phyloP scores from a whole-genome alignment of 306 rosid genomes.

The Dryas alaskensis region DNA sequence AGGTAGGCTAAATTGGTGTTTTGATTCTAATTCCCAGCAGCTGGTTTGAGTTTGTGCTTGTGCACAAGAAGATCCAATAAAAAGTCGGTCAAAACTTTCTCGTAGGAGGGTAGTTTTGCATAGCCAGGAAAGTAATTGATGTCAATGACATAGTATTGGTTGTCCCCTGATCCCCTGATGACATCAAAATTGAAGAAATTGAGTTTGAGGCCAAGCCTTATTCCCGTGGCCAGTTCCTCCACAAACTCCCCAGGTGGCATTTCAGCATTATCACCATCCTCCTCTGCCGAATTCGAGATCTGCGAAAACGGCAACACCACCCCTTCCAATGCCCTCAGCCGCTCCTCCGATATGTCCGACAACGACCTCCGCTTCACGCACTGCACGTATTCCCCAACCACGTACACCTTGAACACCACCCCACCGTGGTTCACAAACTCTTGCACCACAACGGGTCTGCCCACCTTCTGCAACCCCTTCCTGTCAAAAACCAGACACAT shows the following conservation, averaged over 20 bases:
- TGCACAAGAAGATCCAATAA: constrained; percentile 29
- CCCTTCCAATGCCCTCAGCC: constrained; percentile 3
- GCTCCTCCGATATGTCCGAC: constrained; percentile 36
- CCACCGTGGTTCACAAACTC: constrained; percentile 78
- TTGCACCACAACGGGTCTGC: constrained; percentile 41
- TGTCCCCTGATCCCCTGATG: constrained; percentile 41
- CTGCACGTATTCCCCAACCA: constrained; percentile 42
- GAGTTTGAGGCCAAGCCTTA: constrained; percentile 50
- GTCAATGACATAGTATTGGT: constrained; percentile 54
- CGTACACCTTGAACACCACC: constrained; percentile 64
- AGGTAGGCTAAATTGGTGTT: no score
- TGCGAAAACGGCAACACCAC: constrained; percentile 41
- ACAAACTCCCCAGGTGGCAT: constrained; percentile 44
- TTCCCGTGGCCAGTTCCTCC: constrained; percentile 29
- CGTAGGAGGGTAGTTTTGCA: constrained; percentile 52
- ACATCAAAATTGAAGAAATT: constrained; percentile 61
- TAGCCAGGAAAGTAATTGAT: constrained; percentile 82
- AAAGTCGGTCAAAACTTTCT: constrained; percentile 44
- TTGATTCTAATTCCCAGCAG: no score
- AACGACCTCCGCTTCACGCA: constrained; percentile 64
- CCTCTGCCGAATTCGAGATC: constrained; percentile 39
- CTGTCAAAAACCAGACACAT: constrained; percentile 43
- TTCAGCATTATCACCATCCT: constrained; percentile 27
- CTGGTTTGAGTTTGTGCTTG: no score
- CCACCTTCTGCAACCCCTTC: constrained; percentile 32